Base-by-base conservation (phyloP, 768 basidiomycete genomes). In the Atractiella rhizophila region DNA sequence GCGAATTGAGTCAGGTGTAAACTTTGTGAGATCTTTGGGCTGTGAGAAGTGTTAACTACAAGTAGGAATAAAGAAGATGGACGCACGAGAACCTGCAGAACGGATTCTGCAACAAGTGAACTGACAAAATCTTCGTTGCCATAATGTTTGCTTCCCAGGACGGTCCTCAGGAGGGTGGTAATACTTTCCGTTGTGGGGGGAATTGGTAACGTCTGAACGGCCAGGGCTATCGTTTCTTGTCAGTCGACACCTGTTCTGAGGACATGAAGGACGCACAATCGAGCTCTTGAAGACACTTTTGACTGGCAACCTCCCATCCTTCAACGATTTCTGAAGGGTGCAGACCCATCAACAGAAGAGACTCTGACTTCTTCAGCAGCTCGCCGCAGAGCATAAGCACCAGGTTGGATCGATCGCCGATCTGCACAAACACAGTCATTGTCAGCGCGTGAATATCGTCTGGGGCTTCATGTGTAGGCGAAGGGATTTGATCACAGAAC, bases 1-100 rank as follows among this genome's bases (percentile, higher is more conserved):
- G 9, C 91, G 73, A 0, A 98, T 80, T 51, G 85, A 86, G 60
- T 98, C 91, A 23, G 96, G 85, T 60, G 91, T 94, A 70, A 96
- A 98, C 60, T 81, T 74, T 55, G 76, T 80, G 2, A 66, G 57
- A 45, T 60, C 57, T 41, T 58, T 60, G 20, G 63, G 63, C 85
- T n/a, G n/a, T n/a, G n/a, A n/a, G n/a, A n/a, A n/a, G n/a, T n/a
- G n/a, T n/a, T n/a, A n/a, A n/a, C n/a, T n/a, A n/a, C n/a, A n/a
- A n/a, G n/a, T n/a, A n/a, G n/a, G n/a, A n/a, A n/a, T n/a, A n/a
- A n/a, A n/a, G n/a, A n/a, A n/a, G n/a, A n/a, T n/a, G n/a, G n/a
- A n/a, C n/a, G n/a, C n/a, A n/a, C n/a, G n/a, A 98, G 91, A 34
- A 42, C 40, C 3, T 38, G 69, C 21, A 96, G 61, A 0, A 83